These are phyloP conservation scores for Schizonepeta tenuifolia DNA, from an alignment of 257 asterid species.

Conservation along the genomic window DNA sequence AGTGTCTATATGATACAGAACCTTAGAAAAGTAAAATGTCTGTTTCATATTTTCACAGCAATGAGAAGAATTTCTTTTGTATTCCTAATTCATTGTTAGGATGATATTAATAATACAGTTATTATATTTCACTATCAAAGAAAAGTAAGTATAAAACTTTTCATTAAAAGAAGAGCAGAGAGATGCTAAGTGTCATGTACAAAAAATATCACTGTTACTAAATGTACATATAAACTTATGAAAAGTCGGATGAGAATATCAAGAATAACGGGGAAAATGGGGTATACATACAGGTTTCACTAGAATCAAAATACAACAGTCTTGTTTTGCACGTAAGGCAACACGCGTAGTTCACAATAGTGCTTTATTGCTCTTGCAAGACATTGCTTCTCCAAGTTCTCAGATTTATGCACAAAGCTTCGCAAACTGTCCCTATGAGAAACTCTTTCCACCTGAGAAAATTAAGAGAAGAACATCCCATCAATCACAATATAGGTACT, in stretches of 20 bases:
- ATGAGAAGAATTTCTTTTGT: neutral
- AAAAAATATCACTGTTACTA: neutral
- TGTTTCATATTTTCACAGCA: constrained; percentile 22
- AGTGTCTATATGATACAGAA: constrained; percentile 14
- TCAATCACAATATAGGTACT: neutral
- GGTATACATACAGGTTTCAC: constrained; percentile 29
- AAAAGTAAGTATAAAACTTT: neutral
- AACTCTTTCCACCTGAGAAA: constrained; percentile 88
- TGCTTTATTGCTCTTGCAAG: constrained; percentile 88
- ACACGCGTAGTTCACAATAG: constrained; percentile 87
- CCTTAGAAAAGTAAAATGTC: neutral
- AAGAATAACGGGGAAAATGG: constrained; percentile 16
- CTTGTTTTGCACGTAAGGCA: constrained; percentile 72
- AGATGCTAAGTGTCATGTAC: neutral
- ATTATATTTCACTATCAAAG: neutral
- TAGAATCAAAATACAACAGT: constrained; percentile 78
- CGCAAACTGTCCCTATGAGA: constrained; percentile 82
- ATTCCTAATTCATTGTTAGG: neutral
- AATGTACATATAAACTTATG: neutral
- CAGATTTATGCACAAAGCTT: constrained; percentile 83
- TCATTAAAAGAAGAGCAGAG: neutral
- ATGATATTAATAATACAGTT: neutral
- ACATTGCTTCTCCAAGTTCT: constrained; percentile 90
- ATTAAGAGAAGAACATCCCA: constrained; percentile 3
- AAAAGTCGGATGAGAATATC: constrained; percentile 1